Base-by-base conservation (phyloP, 2,329 filamentous ascomycete species). In the Penicillium sp. region DNA sequence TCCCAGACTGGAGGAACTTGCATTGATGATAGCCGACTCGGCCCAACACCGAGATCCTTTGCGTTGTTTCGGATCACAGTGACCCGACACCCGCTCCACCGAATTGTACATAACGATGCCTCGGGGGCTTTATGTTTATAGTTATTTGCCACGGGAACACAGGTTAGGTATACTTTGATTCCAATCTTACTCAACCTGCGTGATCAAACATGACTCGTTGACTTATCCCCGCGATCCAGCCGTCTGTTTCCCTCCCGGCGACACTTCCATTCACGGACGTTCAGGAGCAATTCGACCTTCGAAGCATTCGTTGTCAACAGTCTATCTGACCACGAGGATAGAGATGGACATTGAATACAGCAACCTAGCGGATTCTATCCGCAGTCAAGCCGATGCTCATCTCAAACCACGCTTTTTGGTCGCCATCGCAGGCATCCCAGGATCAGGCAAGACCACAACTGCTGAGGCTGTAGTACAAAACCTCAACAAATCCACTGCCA, bases 391-490 rank as follows among this genome's bases (percentile, higher is more conserved):
- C 32, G 43, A 31, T 21, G 36, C 24, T 13, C 58, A 64, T 22
- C 13, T 46, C 4, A 61, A 64, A 32, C 32, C 44, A n/a, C 63
- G 64, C 40, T 63, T 59, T 29, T 47, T 68, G 10, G 64, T 68
- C 24, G 65, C 65, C 43, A 64, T 73, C 18, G 69, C 69, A 1
- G 70, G 70, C 4, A 57, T 68, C 1, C 70, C 71, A 2, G 71
- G 71, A 8, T 70, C 71, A 3, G 70, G 71, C 10, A 74, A 73
- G 49, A 70, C 71, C 5, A 73, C 71, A 11, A 69, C 65, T 3
- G 70, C 71, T 3, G 49, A 59, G 6, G 64, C 63, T 2, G 61
- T 72, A 5, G 67, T 68, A 1, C 52, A 55, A n/a, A 61, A 59
- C 3, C 48, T 73, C 5, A 71, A 71, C 34, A 24, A 50, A 5